Conservation (phyloP, 768 basidiomycete species). For the Hericium rajendrae region DNA sequence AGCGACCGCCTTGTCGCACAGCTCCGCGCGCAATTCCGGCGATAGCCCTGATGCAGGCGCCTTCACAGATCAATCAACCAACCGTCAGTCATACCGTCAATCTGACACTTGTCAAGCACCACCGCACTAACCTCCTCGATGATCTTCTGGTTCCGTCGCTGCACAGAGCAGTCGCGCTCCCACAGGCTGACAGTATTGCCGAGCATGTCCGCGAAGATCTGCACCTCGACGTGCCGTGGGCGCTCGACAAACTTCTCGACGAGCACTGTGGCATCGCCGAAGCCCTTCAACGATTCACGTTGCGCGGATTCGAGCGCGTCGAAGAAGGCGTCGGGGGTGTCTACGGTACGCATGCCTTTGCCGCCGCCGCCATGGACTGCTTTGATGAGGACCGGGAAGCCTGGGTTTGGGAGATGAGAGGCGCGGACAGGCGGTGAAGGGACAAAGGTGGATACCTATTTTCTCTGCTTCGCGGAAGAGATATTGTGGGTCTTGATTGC, state of each 20-base stretch:
- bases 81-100: neutral
- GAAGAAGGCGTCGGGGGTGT: constrained; percentile 56
- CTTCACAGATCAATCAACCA: constrained; percentile 23
- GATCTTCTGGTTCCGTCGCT: constrained; percentile 90
- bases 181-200: constrained; percentile 89
- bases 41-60: constrained; percentile 88
- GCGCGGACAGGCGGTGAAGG: neutral
- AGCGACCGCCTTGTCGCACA: constrained; percentile 81
- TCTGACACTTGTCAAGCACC: neutral
- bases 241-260: constrained; percentile 84
- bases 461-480: constrained; percentile 59
- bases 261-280: constrained; percentile 79
- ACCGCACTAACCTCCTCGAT: constrained; percentile 63
- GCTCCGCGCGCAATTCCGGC: constrained; percentile 65
- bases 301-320: constrained; percentile 82
- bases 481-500: constrained; percentile 65
- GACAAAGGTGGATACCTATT: constrained; percentile 40
- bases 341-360: constrained; percentile 87
- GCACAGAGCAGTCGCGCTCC: constrained; percentile 91
- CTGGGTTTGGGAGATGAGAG: constrained; percentile 22
- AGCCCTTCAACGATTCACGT: constrained; percentile 80
- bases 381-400: constrained; percentile 90
- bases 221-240: constrained; percentile 89
- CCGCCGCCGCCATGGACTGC: constrained; percentile 95
- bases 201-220: constrained; percentile 79